A percentile compares a stretch with the other conserved stretches of the same genome.
Evolutionary conservation across 2,329 filamentous ascomycete genomes (phyloP).

Genomic region (Apiospora koreana): DNA sequence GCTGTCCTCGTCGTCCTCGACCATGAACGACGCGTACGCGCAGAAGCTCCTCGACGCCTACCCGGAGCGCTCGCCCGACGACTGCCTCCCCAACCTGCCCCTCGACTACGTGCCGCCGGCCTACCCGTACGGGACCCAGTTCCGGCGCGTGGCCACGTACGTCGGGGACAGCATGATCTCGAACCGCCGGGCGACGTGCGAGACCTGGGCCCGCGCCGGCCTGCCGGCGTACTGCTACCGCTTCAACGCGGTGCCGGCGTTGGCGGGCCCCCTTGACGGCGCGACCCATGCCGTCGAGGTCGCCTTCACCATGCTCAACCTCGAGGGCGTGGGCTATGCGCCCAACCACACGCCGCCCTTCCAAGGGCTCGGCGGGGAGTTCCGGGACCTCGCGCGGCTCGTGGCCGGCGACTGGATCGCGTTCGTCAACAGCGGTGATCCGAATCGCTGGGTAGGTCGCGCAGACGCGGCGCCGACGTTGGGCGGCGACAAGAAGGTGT

Average conservation of each 20-base stretch:
- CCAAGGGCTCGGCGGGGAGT: conserved; percentile 41
- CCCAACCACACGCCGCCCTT: conserved; percentile 35
- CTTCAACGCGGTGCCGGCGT: conserved; percentile 43
- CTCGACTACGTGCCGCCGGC: conserved; percentile 14
- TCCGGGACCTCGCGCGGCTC: conserved; percentile 42
- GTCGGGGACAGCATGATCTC: conserved; percentile 59
- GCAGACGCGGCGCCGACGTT: neutral
- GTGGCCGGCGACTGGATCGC: conserved; percentile 54
- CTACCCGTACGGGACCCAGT: conserved; percentile 16
- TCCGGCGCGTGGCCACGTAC: conserved; percentile 28
- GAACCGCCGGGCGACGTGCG: conserved; percentile 52
- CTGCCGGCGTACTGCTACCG: conserved; percentile 54
- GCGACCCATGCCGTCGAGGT: conserved; percentile 49
- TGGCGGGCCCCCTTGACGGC: conserved; percentile 25
- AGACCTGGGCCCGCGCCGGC: conserved; percentile 48
- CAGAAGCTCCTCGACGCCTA: neutral
- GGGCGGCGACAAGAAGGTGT: neutral
- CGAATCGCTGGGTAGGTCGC: conserved; percentile 31
- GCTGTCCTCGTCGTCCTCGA: neutral
- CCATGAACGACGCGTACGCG: neutral
- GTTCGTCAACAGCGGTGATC: conserved; percentile 48
- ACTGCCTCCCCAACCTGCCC: neutral
- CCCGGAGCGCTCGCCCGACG: neutral
- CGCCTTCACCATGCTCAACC: conserved; percentile 55
- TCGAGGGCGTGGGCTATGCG: conserved; percentile 45